These are phyloP conservation scores for Magnolia officinalis DNA, from an alignment of 164 flowering plant species.

Conservation along the genomic window DNA sequence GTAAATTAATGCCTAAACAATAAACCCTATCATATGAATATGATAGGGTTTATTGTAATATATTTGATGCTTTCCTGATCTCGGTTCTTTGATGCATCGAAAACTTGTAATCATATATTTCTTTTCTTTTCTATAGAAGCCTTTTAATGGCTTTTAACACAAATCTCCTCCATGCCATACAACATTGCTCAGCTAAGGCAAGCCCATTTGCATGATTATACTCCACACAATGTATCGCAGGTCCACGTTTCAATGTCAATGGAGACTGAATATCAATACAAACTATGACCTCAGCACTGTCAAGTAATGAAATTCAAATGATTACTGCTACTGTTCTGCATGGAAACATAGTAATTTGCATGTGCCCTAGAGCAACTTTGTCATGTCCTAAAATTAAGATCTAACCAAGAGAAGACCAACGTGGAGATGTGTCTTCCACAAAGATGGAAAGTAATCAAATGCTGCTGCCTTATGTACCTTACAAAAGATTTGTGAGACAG, in stretches of 20 bases:
- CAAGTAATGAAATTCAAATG: background rate
- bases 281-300: background rate
- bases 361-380: background rate
- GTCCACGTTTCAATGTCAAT: background rate
- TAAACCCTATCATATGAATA: too few relatives aligned
- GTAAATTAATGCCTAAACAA: too few relatives aligned
- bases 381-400: background rate
- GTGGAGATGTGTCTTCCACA: background rate
- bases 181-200: background rate
- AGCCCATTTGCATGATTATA: background rate
- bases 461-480: conserved; percentile 38
- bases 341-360: background rate
- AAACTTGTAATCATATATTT: too few relatives aligned
- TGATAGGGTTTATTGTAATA: too few relatives aligned
- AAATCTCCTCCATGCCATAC: background rate
- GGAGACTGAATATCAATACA: background rate
- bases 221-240: background rate
- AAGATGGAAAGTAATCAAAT: background rate
- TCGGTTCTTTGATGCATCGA: too few relatives aligned
- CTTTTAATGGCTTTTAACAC: background rate
- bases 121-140: background rate
- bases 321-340: background rate
- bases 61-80: too few relatives aligned
- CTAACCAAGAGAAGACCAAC: background rate
- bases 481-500: conserved; percentile 61